Conservation (phyloP, 768 basidiomycete species). For the Tricholoma saponaceum region DNA sequence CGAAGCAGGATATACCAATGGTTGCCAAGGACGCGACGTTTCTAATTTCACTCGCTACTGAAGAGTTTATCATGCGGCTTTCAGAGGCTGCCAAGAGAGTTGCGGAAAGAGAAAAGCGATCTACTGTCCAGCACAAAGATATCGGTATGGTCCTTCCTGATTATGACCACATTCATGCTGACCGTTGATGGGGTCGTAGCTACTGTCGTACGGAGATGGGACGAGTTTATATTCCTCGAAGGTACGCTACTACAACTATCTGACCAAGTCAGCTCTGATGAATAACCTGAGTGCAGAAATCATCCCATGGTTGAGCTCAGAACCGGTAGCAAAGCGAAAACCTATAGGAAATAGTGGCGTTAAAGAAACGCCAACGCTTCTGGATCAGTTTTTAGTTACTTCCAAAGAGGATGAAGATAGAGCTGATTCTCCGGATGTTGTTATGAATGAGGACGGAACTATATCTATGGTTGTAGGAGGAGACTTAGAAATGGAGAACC, state of each 20-base stretch:
- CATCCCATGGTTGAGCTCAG: slow-evolving; percentile 47
- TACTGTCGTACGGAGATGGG: slow-evolving; percentile 56
- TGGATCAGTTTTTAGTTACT: slow-evolving; percentile 47
- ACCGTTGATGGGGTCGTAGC: slow-evolving; percentile 33
- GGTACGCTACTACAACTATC: slow-evolving; percentile 34
- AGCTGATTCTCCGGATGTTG: slow-evolving; percentile 29
- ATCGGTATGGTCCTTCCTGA: slow-evolving; percentile 48
- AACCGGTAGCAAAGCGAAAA: slow-evolving; percentile 41
- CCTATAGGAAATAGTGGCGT: slow-evolving; percentile 25
- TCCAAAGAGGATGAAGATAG: slow-evolving; percentile 12
- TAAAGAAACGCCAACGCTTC: slow-evolving; percentile 33
- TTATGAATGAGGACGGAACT: slow-evolving; percentile 59
- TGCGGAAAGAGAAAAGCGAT: slow-evolving; percentile 67
- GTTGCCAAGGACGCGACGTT: slow-evolving; percentile 76
- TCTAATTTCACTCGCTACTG: slow-evolving; percentile 78
- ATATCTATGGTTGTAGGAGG: slow-evolving; percentile 40
- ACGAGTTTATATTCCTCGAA: slow-evolving; percentile 78
- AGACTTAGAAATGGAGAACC: slow-evolving; percentile 20
- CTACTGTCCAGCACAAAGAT: slow-evolving; percentile 76
- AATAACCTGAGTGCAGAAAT: slow-evolving; percentile 44
- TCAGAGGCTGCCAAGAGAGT: slow-evolving; percentile 66
- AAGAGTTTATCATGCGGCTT: slow-evolving; percentile 81
- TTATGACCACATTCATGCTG: neutral
- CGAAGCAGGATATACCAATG: slow-evolving; percentile 64
- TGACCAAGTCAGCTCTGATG: neutral